Base-by-base conservation (phyloP, 2,329 filamentous ascomycete species). In the Penicillium freii region DNA sequence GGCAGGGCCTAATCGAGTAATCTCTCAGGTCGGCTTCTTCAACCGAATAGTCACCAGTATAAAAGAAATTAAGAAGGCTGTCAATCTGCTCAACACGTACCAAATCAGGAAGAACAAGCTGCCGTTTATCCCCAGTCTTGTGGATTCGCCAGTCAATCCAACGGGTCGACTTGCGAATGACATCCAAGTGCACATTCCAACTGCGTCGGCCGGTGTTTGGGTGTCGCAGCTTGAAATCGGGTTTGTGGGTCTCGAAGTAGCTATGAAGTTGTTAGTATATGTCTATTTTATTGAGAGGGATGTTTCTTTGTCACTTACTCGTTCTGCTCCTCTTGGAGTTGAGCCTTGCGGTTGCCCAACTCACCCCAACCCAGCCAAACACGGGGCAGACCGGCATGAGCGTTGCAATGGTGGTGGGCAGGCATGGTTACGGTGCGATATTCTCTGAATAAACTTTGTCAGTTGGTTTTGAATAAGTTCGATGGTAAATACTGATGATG, bases 41-140 rank as follows among this genome's bases (percentile, higher is more conserved):
- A 6, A 64, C 34, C 1, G 62, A 53, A 33, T 64, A 64, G 44
- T 60, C 53, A 13, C 51, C 50, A 11, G 60, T 60, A 23, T 55
- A 64, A 8, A 64, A 43, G 45, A 55, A 64, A 25, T 42, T 36
- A 23, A 53, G 15, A n/a, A 61, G 49, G 8, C 54, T 63, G 1
- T 39, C 36, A 8, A 57, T 13, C 15, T 53, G 49, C 4, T 46
- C 34, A 21, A 8, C 5, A 34, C 13, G 21, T 23, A 57, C 13
- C 13, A 52, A 27, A 13, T 40, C 27, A 10, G 54, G 54, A 21
- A 57, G 54, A 29, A 42, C 6, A 17, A 53, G 23, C 9, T 15
- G 4, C 5, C 31, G 17, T 7, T 39, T 38, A 3, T 56, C 23
- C 5, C 46, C 38, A 5, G 50, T 52, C 11, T 23, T 33, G 8